Evolutionary conservation across 345 rosid species (phyloP), one percentile per base, ranked within the genome.

Genomic region (Trapa bicornis): DNA sequence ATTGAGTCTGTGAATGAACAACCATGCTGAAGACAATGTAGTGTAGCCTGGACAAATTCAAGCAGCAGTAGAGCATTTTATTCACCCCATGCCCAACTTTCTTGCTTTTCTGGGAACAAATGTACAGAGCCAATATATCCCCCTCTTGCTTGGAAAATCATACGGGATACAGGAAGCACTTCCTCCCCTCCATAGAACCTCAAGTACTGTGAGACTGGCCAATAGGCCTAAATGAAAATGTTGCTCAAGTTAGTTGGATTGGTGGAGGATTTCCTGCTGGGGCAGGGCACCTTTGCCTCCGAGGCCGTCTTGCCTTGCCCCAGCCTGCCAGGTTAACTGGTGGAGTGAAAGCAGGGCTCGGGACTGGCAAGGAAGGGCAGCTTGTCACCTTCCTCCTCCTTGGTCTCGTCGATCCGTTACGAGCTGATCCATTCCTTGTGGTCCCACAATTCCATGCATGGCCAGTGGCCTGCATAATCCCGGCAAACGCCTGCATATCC

Each of bases 261-360:
- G 83, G 57, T 68, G 77, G 85, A 67, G 83, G 81, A 83, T 81
- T 87, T 75, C 92, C 91, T 71, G 86, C 81, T 1, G 38, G 15
- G 15, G 37, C 52, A 62, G 96, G 88, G 75, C 95, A 88, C 75
- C 98, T 83, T 75, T 88, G 98, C 76, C 94, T 72, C 70, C 92
- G 90, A 70, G 98, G 95, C 33, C 97, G 83, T 77, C 97, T 83
- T 8, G 94, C 88, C 77, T 86, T 89, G 61, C 98, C 97, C 97
- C 97, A 93, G 62, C 93, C 94, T 1, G 88, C 83, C 61, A 88
- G 84, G 78, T 89, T 88, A 84, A 66, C 79, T 71, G 65, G 75
- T 83, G 61, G 66, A 11, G 61, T 32, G 61, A 7, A 58, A 58
- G 63, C 15, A 0, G 2, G 38, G 63, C 5, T 58, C 3, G 63